Conservation (phyloP, 768 basidiomycete genomes). For the Mycena capillaripes region DNA sequence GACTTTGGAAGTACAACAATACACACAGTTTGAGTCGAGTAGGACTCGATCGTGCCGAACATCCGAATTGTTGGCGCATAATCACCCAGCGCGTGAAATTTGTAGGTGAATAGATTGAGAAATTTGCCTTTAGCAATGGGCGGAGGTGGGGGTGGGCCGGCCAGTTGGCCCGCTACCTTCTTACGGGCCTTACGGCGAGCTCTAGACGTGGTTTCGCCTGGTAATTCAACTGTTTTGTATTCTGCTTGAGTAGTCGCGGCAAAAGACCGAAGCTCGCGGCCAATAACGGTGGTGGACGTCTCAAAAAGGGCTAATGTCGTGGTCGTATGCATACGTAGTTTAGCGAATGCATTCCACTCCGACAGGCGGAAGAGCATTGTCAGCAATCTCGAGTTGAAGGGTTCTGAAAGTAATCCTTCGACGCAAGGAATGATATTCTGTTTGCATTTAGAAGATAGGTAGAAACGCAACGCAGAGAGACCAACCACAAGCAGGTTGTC, state of each 20-base stretch:
- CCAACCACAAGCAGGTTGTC: conserved; percentile 15
- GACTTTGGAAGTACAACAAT: background rate
- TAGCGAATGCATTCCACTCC: conserved; percentile 38
- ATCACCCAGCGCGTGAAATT: conserved; percentile 44
- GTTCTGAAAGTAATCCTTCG: conserved; percentile 39
- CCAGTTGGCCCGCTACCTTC: background rate
- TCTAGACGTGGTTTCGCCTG: background rate
- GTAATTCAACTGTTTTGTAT: conserved; percentile 8
- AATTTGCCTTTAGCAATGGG: conserved; percentile 28
- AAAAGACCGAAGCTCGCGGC: conserved; percentile 34
- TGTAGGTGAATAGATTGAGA: conserved; percentile 40
- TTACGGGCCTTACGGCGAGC: background rate
- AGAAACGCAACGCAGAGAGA: background rate
- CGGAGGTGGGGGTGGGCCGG: background rate
- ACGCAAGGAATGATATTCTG: conserved; percentile 42
- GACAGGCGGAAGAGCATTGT: conserved; percentile 41
- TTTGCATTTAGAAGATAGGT: too few species aligned
- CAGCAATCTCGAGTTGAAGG: conserved; percentile 33
- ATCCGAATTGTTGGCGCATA: conserved; percentile 32
- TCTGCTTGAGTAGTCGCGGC: background rate
- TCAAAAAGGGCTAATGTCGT: conserved; percentile 40
- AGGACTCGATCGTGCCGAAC: too few species aligned
- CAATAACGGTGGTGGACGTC: conserved; percentile 34
- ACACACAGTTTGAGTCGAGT: conserved; percentile 43
- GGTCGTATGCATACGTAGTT: conserved; percentile 48